Conservation (phyloP, 352 stramenopile species). For the Aphanomyces euteiches region DNA sequence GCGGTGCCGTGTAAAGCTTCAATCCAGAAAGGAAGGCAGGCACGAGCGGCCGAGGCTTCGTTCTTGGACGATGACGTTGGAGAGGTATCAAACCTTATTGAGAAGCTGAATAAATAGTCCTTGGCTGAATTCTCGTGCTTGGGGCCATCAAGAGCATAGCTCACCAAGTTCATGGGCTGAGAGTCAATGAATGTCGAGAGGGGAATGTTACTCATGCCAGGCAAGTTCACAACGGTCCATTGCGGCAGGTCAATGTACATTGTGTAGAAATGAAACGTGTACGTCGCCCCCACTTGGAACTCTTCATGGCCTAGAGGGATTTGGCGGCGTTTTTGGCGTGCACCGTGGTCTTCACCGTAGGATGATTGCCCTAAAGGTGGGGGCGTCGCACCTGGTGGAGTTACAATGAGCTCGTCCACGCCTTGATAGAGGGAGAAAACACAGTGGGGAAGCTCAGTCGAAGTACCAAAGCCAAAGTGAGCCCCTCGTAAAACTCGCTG, state of each 20-base stretch:
- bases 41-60: too few relatives aligned
- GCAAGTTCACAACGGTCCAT: constrained; percentile 80
- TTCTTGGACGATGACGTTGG: not conserved
- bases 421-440: constrained; percentile 76
- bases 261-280: constrained; percentile 87
- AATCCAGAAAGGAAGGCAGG: constrained; percentile 20
- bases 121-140: constrained; percentile 37
- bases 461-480: constrained; percentile 67
- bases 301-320: constrained; percentile 50
- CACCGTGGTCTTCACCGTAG: constrained; percentile 62
- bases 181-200: constrained; percentile 77
- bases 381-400: constrained; percentile 46
- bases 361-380: constrained; percentile 50
- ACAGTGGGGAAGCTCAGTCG: constrained; percentile 50
- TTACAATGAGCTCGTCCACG: constrained; percentile 77
- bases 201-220: constrained; percentile 65
- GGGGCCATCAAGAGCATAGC: constrained; percentile 50
- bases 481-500: constrained; percentile 58
- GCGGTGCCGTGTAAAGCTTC: not conserved
- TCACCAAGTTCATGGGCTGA: constrained; percentile 62
- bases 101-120: constrained; percentile 78
- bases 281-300: constrained; percentile 61
- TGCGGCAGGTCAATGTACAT: constrained; percentile 81
- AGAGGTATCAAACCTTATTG: constrained; percentile 51
- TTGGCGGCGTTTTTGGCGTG: constrained; percentile 39